Base-by-base conservation (phyloP, 164 flowering plant species). In the Umbilicus rupestris region DNA sequence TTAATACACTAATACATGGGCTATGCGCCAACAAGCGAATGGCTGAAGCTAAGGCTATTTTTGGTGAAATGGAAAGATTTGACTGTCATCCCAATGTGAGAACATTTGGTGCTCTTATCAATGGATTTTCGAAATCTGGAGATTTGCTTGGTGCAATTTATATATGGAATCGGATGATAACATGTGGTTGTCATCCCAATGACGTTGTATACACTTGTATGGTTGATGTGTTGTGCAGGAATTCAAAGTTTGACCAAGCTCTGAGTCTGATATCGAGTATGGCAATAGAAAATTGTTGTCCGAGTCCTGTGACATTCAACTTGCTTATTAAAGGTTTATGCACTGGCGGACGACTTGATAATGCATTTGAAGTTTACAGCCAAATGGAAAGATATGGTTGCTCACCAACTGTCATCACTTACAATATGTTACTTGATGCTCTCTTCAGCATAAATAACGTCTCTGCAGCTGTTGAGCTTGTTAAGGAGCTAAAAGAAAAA, bases 91-190 rank as follows among this genome's bases (percentile, higher is more conserved):
- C 96, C 47, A 87, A 85, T 76, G 81, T 77, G 31, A 80, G 69
- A 11, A 87, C 94, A 12, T 92, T 81, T 70, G 78, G 81, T 73
- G 79, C 78, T 65, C 82, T 92, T 17, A 82, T 90, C 67, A 75
- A 80, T 70, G 85, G 87, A 11, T 87, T 78, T 73, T 84, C 91
- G 11, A 89, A 89, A 73, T 60, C 71, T 15, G 84, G 84, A 46
- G 78, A 85, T 62, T 59, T 85, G 70, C 66, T 65, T n/a, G 85
- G 87, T 71, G 98, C 91, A 50, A 72, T 78, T 39, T 80, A 81
- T 64, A 74, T 67, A 41, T 92, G 96, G 95, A 87, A 90, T 78
- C 76, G 60, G 76, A 90, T 92, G 96, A 81, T 85, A 59, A 70
- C 68, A 12, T 45, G 45, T 17, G 87, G 92, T 30, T 85, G 92